Conservation (phyloP, 202 grass and related monocot species). For the Setaria viridis region DNA sequence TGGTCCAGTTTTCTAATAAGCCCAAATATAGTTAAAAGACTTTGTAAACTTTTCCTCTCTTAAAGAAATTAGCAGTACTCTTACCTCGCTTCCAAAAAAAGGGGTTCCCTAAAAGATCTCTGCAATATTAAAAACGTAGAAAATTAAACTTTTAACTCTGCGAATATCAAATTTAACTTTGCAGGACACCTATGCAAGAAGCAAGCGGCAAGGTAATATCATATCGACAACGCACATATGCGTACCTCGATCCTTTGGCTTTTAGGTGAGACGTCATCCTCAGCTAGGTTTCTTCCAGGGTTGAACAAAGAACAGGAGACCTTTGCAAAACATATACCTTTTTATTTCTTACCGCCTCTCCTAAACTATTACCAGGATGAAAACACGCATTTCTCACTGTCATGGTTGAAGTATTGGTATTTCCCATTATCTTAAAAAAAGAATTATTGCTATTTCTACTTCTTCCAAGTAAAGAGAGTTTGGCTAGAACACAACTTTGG, state of each 20-base stretch:
- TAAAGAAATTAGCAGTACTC: background rate
- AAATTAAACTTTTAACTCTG: constrained; percentile 20
- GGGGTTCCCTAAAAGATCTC: background rate
- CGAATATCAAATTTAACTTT: constrained; percentile 8
- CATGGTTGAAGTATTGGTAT: background rate
- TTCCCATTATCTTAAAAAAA: background rate
- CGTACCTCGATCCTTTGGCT: constrained; percentile 21
- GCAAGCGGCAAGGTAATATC: background rate
- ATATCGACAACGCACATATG: constrained; percentile 2
- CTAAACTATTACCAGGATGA: constrained; percentile 22
- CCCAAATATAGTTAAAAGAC: background rate
- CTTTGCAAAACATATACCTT: constrained; percentile 37
- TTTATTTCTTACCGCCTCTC: constrained; percentile 13
- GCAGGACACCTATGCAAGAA: background rate
- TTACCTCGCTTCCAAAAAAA: background rate
- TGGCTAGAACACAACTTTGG: background rate
- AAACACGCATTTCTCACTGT: constrained; percentile 9
- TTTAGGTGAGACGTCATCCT: constrained; percentile 57
- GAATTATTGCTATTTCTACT: background rate
- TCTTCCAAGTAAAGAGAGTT: background rate
- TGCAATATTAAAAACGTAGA: background rate
- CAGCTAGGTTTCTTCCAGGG: constrained; percentile 54
- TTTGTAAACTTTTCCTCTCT: background rate
- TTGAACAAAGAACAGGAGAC: constrained; percentile 43
- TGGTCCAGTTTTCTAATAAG: background rate